Conservation (phyloP, 129 eudicot genomes). For the Pulicaria dysenterica region DNA sequence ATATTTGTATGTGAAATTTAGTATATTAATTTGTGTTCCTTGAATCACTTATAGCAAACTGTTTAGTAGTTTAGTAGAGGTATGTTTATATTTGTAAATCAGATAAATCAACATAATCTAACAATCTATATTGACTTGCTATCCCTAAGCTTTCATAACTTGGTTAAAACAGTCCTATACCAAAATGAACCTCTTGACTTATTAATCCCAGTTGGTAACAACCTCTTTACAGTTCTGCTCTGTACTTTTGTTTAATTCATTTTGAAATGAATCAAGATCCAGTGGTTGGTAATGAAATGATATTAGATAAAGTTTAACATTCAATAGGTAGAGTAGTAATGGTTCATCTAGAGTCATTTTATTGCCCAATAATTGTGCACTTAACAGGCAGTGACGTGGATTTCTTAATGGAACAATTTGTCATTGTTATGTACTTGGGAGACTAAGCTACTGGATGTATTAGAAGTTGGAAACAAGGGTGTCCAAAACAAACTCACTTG, state of each 20-base stretch:
- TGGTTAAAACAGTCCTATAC: not conserved
- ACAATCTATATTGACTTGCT: constrained; percentile 1
- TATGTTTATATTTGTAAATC: not conserved
- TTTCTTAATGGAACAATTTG: not conserved
- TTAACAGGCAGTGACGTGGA: constrained; percentile 1
- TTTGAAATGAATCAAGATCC: constrained; percentile 3
- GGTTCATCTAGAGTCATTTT: not conserved
- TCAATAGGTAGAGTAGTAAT: not conserved
- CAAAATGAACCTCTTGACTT: constrained; percentile 10
- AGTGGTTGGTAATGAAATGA: constrained; percentile 4
- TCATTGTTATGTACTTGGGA: not conserved
- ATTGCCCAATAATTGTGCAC: not conserved
- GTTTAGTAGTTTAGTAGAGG: not conserved
- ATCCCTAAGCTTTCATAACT: not conserved
- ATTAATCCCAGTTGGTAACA: constrained; percentile 17
- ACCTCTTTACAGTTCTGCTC: not conserved
- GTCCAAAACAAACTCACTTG: not conserved
- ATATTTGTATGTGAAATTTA: constrained; percentile 8
- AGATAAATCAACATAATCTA: not conserved
- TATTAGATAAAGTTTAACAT: not conserved
- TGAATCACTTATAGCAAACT: constrained; percentile 3
- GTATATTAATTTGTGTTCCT: constrained; percentile 22
- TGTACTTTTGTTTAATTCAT: not conserved
- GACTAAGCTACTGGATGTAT: constrained; percentile 1
- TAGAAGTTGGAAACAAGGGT: not conserved